Evolutionary conservation across 345 rosid species (phyloP).

Genomic region (Psidium guajava): DNA sequence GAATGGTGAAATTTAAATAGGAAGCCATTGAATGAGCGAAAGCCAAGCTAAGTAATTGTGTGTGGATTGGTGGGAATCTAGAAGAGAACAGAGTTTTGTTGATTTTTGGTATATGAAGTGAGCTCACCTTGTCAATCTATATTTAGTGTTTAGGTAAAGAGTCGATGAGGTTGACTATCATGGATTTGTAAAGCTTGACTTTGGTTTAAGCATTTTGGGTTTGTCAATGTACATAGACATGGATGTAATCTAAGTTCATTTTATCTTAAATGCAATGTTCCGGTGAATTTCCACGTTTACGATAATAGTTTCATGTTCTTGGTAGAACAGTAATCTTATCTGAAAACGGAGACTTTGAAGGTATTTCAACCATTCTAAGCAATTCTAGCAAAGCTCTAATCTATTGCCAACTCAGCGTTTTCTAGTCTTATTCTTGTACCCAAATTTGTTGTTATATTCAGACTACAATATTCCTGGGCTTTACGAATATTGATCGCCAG

Average conservation of each 20-base stretch:
- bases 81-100: neutral
- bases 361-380: neutral
- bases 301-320: neutral
- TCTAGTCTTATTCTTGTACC: neutral
- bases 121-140: neutral
- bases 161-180: no score
- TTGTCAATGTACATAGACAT: neutral
- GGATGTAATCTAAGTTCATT: neutral
- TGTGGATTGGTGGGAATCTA: neutral
- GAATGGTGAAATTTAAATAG: slow-evolving; percentile 5
- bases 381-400: neutral
- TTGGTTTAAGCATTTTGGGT: neutral
- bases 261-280: neutral
- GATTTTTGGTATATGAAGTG: neutral
- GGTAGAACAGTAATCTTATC: neutral
- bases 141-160: neutral
- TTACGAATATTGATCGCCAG: neutral
- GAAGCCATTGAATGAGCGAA: neutral
- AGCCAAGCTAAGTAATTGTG: neutral
- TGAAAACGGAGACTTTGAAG: neutral
- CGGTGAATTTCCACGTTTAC: neutral
- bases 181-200: no score
- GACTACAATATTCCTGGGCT: neutral
- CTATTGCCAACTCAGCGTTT: neutral
- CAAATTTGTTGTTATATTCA: neutral